These are phyloP conservation scores for Didymella segeticola DNA, from an alignment of 2,329 filamentous ascomycete species.

Conservation along the genomic window DNA sequence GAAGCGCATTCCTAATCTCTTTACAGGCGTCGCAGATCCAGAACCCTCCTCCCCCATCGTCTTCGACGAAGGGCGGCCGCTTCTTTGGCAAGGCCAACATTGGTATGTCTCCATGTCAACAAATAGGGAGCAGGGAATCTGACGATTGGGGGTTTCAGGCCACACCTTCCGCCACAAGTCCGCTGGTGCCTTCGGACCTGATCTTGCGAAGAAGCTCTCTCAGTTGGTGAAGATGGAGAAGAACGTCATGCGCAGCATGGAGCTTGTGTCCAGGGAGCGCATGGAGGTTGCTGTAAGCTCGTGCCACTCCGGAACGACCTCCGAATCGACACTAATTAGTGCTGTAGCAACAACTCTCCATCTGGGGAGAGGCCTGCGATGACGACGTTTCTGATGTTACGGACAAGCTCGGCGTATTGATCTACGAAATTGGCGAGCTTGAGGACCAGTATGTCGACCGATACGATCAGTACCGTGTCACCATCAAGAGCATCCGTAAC, in stretches of 20 bases:
- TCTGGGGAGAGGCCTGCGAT: slow-evolving; percentile 95
- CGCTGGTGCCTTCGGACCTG: slow-evolving; percentile 79
- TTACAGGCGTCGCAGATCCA: slow-evolving; percentile 76
- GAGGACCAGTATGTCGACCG: slow-evolving; percentile 98
- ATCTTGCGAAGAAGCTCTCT: slow-evolving; percentile 96
- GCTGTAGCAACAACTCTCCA: slow-evolving; percentile 90
- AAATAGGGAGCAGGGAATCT: not conserved
- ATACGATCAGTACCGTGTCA: slow-evolving; percentile 98
- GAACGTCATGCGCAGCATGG: slow-evolving; percentile 99
- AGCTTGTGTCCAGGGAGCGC: slow-evolving; percentile 90
- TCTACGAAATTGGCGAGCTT: slow-evolving; percentile 98
- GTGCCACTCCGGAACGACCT: slow-evolving; percentile 5
- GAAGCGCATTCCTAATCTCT: not conserved
- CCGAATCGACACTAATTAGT: slow-evolving; percentile 25
- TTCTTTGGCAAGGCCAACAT: slow-evolving; percentile 87
- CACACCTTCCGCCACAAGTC: slow-evolving; percentile 76
- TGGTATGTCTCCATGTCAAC: slow-evolving; percentile 63
- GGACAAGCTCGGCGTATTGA: slow-evolving; percentile 95
- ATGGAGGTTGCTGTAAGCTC: slow-evolving; percentile 95
- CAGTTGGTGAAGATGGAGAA: slow-evolving; percentile 99
- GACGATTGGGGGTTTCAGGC: slow-evolving; percentile 54
- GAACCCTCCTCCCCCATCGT: slow-evolving; percentile 91
- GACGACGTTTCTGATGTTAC: slow-evolving; percentile 99
- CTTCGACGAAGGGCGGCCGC: slow-evolving; percentile 87
- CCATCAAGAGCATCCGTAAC: slow-evolving; percentile 99